These are phyloP conservation scores for Beauveria rudraprayagi DNA, from an alignment of 2,329 filamentous ascomycete genomes.

Conservation along the genomic window DNA sequence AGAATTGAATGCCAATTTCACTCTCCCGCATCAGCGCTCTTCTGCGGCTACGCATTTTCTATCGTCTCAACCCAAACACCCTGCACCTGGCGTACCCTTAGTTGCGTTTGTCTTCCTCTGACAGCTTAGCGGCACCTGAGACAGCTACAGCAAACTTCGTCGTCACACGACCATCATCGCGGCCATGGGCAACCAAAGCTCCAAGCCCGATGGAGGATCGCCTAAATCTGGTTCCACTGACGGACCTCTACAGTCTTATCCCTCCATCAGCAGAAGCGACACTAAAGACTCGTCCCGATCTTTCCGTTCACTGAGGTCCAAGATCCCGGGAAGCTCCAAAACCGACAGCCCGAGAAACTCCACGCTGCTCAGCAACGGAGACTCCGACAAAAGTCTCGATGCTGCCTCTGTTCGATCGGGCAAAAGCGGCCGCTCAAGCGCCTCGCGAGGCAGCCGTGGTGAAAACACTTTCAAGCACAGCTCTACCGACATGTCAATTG, in stretches of 20 bases:
- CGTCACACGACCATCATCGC: constrained; percentile 4
- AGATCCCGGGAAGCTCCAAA: constrained; percentile 69
- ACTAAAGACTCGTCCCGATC: constrained; percentile 89
- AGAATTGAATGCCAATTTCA: background rate
- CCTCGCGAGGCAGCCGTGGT: constrained; percentile 40
- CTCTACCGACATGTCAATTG: constrained; percentile 32
- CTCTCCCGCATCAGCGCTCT: background rate
- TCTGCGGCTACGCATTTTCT: background rate
- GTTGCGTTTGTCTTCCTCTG: constrained; percentile 13
- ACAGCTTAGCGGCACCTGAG: constrained; percentile 23
- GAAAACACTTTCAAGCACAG: constrained; percentile 32
- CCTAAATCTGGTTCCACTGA: constrained; percentile 39
- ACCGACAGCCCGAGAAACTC: constrained; percentile 78
- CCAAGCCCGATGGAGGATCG: constrained; percentile 46
- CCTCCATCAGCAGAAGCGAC: constrained; percentile 85
- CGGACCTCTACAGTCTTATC: constrained; percentile 64
- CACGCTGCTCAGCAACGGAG: constrained; percentile 54
- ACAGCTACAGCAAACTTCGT: constrained; percentile 17
- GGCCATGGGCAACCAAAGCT: constrained; percentile 69
- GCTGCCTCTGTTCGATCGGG: constrained; percentile 66
- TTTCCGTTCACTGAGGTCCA: constrained; percentile 75
- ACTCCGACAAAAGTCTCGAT: constrained; percentile 60
- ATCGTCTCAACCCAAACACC: background rate
- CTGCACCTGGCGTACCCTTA: constrained; percentile 7
- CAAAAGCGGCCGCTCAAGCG: constrained; percentile 47